Conservation (phyloP, 2,329 filamentous ascomycete genomes). For the Pseudohalonectria lignicola region DNA sequence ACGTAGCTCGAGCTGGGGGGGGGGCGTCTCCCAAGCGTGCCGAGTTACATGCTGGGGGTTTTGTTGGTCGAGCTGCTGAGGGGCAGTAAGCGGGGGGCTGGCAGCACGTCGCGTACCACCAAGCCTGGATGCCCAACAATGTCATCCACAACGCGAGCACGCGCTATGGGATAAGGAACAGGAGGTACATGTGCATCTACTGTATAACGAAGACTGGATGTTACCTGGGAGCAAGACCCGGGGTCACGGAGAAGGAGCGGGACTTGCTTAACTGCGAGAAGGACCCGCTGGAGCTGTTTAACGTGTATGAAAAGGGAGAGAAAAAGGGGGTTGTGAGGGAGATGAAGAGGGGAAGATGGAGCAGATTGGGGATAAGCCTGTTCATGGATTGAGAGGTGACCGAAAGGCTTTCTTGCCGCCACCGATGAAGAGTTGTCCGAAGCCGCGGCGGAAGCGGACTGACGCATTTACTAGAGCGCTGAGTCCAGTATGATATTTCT, state of each 20-base stretch:
- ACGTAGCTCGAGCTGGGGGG: conserved; percentile 35
- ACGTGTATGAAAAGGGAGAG: conserved; percentile 25
- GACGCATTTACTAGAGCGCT: no score
- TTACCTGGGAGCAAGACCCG: conserved; percentile 36
- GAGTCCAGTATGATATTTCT: no score
- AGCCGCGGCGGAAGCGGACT: no score
- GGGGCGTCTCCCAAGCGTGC: conserved; percentile 21
- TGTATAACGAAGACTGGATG: no score
- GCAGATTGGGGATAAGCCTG: conserved; percentile 36
- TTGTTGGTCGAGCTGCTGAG: conserved; percentile 27
- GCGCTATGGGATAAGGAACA: conserved; percentile 39
- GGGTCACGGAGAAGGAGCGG: conserved; percentile 34
- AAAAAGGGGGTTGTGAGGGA: conserved; percentile 23
- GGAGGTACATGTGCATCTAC: conserved; percentile 43
- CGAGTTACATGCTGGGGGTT: conserved; percentile 40
- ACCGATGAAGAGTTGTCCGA: no score
- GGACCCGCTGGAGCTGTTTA: conserved; percentile 38
- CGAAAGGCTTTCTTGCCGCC: no score
- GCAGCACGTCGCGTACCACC: conserved; percentile 41
- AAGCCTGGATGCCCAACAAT: conserved; percentile 46
- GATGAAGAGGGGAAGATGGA: conserved; percentile 38
- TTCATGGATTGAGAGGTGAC: no score
- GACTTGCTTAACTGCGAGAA: conserved; percentile 41
- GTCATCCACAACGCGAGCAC: conserved; percentile 36
- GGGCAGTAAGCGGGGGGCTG: conserved; percentile 28